Evolutionary conservation across 1,284 basidiomycete genomes (phyloP).

Genomic region (Phellopilus nigrolimitatus): DNA sequence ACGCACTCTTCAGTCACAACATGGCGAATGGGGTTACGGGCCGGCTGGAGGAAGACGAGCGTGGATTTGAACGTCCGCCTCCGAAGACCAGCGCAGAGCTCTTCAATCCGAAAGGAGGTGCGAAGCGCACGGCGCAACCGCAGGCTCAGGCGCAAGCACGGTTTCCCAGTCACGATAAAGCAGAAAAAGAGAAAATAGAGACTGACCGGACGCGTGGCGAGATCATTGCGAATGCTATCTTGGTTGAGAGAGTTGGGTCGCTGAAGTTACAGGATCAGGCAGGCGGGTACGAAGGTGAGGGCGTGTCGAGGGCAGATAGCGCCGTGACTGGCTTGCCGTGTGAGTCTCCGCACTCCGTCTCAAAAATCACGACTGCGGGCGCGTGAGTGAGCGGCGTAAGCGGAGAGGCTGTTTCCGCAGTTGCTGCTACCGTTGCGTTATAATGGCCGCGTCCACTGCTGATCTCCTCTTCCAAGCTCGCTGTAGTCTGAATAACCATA

Average conservation of each 20-base stretch:
- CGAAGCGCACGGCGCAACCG: slow-evolving; percentile 4
- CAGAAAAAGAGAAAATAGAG: slow-evolving; percentile 15
- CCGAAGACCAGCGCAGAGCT: slow-evolving; percentile 47
- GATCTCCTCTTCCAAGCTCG: too few relatives aligned
- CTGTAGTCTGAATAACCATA: too few relatives aligned
- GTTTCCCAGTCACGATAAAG: background rate
- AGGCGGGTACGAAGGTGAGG: slow-evolving; percentile 3
- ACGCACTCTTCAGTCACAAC: slow-evolving; percentile 18
- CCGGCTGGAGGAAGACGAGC: slow-evolving; percentile 46
- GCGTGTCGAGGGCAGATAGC: background rate
- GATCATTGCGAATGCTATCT: slow-evolving; percentile 28
- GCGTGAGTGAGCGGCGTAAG: background rate
- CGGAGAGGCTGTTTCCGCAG: background rate
- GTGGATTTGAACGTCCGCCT: slow-evolving; percentile 44
- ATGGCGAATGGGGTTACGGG: slow-evolving; percentile 14
- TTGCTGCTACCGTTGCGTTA: background rate
- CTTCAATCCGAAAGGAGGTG: slow-evolving; percentile 45
- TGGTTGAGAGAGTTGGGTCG: slow-evolving; percentile 33
- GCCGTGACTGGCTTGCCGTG: background rate
- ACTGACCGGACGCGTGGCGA: slow-evolving; percentile 28
- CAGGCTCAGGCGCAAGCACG: background rate
- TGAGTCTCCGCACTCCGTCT: background rate
- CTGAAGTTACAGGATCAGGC: slow-evolving; percentile 24
- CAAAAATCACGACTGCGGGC: background rate
- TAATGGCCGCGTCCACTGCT: too few relatives aligned